Evolutionary conservation across 768 basidiomycete genomes (phyloP), one percentile per base, ranked within the genome.

Genomic region (Podaxis sp.): DNA sequence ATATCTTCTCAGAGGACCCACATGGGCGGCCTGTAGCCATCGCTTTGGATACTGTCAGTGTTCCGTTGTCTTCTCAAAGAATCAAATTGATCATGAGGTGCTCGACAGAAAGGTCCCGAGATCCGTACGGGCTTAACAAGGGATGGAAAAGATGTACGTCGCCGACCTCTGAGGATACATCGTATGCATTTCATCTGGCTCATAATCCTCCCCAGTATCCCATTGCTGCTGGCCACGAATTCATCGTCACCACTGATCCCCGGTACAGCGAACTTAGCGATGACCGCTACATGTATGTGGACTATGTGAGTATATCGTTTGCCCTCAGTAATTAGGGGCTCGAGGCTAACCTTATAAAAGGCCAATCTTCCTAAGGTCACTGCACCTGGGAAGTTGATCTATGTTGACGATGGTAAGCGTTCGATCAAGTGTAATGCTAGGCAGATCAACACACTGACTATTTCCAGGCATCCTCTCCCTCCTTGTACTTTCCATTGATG

Each of bases 71-170:
- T 50, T 43, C 27, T 43, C 47, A 13, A 5, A 9, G 11, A 25
- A 37, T 15, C 29, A 13, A 25, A 37, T 22, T 61, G 13, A 60
- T 63, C 19, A 51, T 49, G 40, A 63, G 46, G 54, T 52, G n/a
- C 53, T 37, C 24, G 19, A 63, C 69, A 96, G 94, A 99, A 99
- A 93, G 97, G 97, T 61, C 97, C 97, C 41, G 97, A 98, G 80
- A 99, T 99, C 79, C 90, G 97, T 66, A 98, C 97, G 49, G 97
- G 97, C 61, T 71, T 94, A 73, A 98, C 96, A 80, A 88, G 80
- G 76, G 86, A 94, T 71, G 84, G 85, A 74, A 81, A 82, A 66
- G 97, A 99, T 72, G 94, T 97, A 74, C 67, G 92, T 81, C 65
- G 58, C 55, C 40, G 22, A 12, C 17, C 13, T 43, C 8, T 8